A percentile compares a stretch with the other conserved stretches of the same genome.
Evolutionary conservation across 2,329 filamentous ascomycete species (phyloP).

Genomic region (Tolypocladium nubicola): DNA sequence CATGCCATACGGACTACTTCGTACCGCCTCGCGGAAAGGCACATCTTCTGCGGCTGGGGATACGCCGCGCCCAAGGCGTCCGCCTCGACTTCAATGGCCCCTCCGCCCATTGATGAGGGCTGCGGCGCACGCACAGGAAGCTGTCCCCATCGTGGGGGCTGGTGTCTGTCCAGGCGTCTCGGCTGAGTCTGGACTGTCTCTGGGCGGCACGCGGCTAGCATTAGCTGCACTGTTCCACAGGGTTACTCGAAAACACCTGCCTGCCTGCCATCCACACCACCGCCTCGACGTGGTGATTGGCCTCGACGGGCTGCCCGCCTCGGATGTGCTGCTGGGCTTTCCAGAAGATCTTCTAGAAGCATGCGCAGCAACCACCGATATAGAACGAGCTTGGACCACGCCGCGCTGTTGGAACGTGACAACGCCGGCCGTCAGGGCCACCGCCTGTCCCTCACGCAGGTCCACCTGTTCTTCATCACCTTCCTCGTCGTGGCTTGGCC

Average conservation of each 20-base stretch:
- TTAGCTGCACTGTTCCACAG: not conserved
- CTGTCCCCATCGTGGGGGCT: not conserved
- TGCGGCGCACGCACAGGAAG: not conserved
- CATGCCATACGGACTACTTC: not conserved
- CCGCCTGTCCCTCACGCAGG: not conserved
- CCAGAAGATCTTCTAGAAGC: conserved; percentile 9
- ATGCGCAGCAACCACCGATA: not conserved
- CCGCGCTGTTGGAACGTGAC: not conserved
- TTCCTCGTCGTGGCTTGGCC: not conserved
- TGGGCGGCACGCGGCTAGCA: not conserved
- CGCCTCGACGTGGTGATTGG: not conserved
- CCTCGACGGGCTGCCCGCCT: not conserved
- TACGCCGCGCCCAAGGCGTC: not conserved
- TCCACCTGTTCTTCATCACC: not conserved
- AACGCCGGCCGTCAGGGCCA: not conserved
- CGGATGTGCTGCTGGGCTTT: not conserved
- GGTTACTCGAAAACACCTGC: not conserved
- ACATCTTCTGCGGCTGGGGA: not conserved
- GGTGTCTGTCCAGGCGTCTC: too few species aligned
- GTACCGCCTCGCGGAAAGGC: not conserved
- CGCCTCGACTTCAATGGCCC: not conserved
- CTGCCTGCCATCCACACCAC: not conserved
- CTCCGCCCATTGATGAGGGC: not conserved
- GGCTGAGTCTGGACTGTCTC: not conserved
- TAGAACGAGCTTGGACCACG: too few species aligned